Base-by-base conservation (phyloP, 306 rosid genomes). In the Rosa persica region DNA sequence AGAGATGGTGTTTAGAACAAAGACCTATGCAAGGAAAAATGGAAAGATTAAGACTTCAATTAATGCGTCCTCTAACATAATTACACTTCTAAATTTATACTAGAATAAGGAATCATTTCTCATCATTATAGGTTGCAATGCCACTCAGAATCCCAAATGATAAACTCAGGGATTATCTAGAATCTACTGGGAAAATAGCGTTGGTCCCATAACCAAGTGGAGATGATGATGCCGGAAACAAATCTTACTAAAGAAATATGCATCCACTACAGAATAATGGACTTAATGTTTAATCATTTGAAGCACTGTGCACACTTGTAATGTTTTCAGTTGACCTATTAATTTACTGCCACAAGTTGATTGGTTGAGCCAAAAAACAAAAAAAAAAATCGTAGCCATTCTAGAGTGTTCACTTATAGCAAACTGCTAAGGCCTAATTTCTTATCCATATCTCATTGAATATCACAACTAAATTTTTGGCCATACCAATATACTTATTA, bases 1-100 rank as follows among this genome's bases (percentile, higher is more conserved):
- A 86, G 39, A 83, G 46, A 20, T 66, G 42, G 55, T 57, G 78
- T 65, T 65, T 5, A 16, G 13, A 38, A 65, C 23, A 65, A 36
- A 36, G 11, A 34, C 12, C 44, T 36, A 46, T 70, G 43, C 64
- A 10, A 84, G 38, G 15, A 54, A 47, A 39, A 58, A 25, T 16
- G 2, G 12, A 34, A 64, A 6, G 23, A 16, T 4, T 65, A 15
- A 6, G 46, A 36, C 23, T 36, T 16, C 46, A 34, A 34, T 17
- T 65, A 15, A 2, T 30, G 12, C 43, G 34, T 30, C 69, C 20
- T 34, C 42, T 12, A 64, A 64, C 69, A 64, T 12, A 25, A 61
- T 12, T 4, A 27, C 7, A 60, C 36, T 15, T 62, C 40, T 34
- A 62, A 62, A 7, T n/a, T 22, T 22, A 57, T 57, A 7, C 11